Base-by-base conservation (phyloP, 352 stramenopile genomes). In the Globisporangium irregulare region DNA sequence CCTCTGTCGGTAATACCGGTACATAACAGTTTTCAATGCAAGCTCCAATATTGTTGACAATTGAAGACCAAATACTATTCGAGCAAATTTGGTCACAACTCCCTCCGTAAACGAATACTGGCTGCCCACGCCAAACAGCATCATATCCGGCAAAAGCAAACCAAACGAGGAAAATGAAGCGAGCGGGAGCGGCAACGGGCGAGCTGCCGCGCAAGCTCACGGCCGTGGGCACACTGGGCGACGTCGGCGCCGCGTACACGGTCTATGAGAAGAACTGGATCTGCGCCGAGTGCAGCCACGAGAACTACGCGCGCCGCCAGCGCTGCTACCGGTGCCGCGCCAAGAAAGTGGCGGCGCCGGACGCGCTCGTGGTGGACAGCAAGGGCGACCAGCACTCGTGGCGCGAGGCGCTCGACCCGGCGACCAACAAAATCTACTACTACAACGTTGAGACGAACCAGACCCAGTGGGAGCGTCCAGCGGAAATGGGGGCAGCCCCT, bases 381-480 rank as follows among this genome's bases (percentile, higher is more conserved):
- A 69, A 76, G 34, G 81, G 75, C 24, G 77, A 83, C 62, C 56
- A 73, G 38, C 82, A 93, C 73, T 22, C 79, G 64, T 98, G 94
- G 94, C 84, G 88, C 55, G 94, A 98, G 68, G 92, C 92, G 50
- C 79, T 98, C 67, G 94, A 98, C 69, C 85, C 89, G 6, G 69
- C 74, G n/a, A 92, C 81, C 27, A 85, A 94, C 62, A 92, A 97
- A 72, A 91, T 98, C 29, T 98, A 98, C 79, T 98, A 98, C 81
- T 97, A 96, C 75, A 97, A 98, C 74, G 83, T 76, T 22, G 66
- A 91, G 66, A 97, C 93, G 8, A 86, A 90, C 24, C 67, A 77
- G 66, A 97, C 90, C 54, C 88, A 95, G 65, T 98, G 94, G 94
- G 89, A 97, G 62, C 82, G 94, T 3, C 94, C 94, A 1, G 73